A percentile compares a stretch with the other conserved stretches of the same genome.
Conservation (phyloP, 148 eudicot genomes). For the Linanthus parryae region DNA sequence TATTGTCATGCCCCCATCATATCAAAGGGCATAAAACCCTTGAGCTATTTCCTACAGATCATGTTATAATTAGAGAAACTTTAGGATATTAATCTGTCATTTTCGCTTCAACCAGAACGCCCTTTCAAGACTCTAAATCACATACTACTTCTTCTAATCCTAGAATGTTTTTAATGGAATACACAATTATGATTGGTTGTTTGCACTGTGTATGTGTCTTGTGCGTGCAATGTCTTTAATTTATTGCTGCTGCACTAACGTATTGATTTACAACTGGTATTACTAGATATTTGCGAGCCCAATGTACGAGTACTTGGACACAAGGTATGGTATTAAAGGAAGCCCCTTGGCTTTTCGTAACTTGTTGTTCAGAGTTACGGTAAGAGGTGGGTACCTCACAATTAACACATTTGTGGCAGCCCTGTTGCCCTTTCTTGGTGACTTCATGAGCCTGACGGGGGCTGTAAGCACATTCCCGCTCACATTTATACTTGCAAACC, state of each 20-base stretch:
- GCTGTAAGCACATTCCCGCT: conserved; percentile 94
- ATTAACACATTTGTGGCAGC: conserved; percentile 74
- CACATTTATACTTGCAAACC: conserved; percentile 87
- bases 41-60: no score
- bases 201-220: no score
- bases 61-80: no score
- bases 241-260: conserved; percentile 4
- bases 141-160: no score
- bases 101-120: no score
- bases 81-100: no score
- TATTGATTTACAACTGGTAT: background rate
- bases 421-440: conserved; percentile 79
- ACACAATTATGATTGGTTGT: no score
- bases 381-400: conserved; percentile 79
- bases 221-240: background rate
- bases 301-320: conserved; percentile 92
- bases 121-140: no score
- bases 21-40: no score
- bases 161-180: no score
- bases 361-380: conserved; percentile 44
- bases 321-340: conserved; percentile 67
- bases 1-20: no score
- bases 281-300: conserved; percentile 95
- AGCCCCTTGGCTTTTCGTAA: conserved; percentile 43
- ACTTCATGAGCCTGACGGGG: conserved; percentile 95